These are phyloP conservation scores for Amanita inopinata DNA, from an alignment of 768 basidiomycete species.

Conservation along the genomic window DNA sequence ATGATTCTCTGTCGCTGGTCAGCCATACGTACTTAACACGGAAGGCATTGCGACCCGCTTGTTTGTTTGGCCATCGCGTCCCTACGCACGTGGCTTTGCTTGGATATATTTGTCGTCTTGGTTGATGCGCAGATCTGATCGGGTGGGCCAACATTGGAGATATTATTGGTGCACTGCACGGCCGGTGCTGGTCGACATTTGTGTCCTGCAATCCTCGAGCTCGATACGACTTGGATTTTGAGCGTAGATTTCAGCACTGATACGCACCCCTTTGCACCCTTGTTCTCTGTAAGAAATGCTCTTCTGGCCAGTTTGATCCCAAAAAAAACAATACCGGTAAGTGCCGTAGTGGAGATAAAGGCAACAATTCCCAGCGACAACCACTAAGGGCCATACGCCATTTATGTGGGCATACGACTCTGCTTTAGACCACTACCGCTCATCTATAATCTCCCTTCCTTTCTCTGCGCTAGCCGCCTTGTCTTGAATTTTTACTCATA, in stretches of 20 bases:
- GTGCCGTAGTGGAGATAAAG: slow-evolving; percentile 17
- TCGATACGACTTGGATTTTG: too few species aligned
- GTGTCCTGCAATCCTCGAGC: too few species aligned
- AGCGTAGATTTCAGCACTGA: too few species aligned
- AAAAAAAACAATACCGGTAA: slow-evolving; percentile 29
- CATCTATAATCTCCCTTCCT: slow-evolving; percentile 13
- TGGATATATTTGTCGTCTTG: slow-evolving; percentile 3
- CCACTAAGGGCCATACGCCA: slow-evolving; percentile 12
- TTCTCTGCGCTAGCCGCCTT: slow-evolving; percentile 26
- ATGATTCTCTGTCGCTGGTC: slow-evolving; percentile 66
- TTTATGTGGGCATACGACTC: slow-evolving; percentile 16
- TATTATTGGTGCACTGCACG: background rate
- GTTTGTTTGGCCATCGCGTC: too few species aligned
- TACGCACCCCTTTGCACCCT: background rate
- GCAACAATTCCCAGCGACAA: slow-evolving; percentile 13
- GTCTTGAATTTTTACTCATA: slow-evolving; percentile 16
- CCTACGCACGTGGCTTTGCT: slow-evolving; percentile 6
- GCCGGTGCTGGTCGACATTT: too few species aligned
- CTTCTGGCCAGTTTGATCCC: background rate
- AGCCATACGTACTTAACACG: slow-evolving; percentile 21
- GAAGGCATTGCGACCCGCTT: too few species aligned
- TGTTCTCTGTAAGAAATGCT: slow-evolving; percentile 5
- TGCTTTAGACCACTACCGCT: slow-evolving; percentile 12
- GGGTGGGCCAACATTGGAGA: background rate
- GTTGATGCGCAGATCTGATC: slow-evolving; percentile 7